Conservation (phyloP, 2,329 filamentous ascomycete genomes). For the Paraphoma chrysanthemicola region DNA sequence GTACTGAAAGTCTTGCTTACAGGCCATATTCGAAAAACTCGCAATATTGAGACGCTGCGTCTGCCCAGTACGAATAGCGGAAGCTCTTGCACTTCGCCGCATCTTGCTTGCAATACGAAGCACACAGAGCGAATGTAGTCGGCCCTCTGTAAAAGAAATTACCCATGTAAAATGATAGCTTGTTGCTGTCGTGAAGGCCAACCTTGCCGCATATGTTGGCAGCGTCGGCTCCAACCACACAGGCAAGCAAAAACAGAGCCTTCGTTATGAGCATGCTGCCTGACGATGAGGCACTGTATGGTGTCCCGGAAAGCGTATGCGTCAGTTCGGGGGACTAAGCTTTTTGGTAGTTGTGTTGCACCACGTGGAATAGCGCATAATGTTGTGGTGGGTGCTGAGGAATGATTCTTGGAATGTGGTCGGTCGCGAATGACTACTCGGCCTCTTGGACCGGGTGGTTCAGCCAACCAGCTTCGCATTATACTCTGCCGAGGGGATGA, state of each 20-base stretch:
- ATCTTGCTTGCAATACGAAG: constrained; percentile 25
- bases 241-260: neutral
- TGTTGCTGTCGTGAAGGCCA: constrained; percentile 15
- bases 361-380: no score
- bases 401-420: neutral
- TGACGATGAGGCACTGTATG: no score
- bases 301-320: no score
- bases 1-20: constrained; percentile 11
- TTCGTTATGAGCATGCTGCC: neutral
- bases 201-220: constrained; percentile 15
- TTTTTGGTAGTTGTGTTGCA: neutral
- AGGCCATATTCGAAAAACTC: constrained; percentile 26
- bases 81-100: constrained; percentile 19
- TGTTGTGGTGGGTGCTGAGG: neutral
- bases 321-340: neutral
- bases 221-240: neutral
- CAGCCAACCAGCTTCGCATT: neutral
- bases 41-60: constrained; percentile 29
- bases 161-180: constrained; percentile 24
- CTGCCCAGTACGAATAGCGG: constrained; percentile 23
- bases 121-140: constrained; percentile 24
- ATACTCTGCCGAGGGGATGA: no score
- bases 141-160: constrained; percentile 32
- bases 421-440: neutral
- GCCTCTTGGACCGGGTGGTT: neutral